Base-by-base conservation (phyloP, 1,284 basidiomycete genomes). In the Grifola frondosa region DNA sequence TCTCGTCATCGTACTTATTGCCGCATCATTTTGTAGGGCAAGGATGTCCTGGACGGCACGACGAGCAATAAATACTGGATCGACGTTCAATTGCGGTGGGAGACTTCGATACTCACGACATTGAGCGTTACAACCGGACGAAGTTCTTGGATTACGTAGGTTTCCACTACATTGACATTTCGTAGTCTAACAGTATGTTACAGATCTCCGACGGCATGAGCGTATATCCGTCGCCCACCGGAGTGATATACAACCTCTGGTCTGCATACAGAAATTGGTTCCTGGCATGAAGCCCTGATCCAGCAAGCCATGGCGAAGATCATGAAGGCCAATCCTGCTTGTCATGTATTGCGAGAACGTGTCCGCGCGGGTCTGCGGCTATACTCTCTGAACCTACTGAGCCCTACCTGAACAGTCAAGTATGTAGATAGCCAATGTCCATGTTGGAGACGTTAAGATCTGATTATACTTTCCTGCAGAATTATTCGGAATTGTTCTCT, bases 281-380 rank as follows among this genome's bases (percentile, higher is more conserved):
- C 95, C 96, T n/a, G 95, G 96, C 42, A 82, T 95, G 80, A 98
- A 98, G 71, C 92, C 95, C 77, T 98, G 48, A 86, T 98, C 49
- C 95, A 97, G 68, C 94, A 97, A 69, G 96, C 96, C 6, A 97
- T 99, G 93, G 91, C 89, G 33, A 99, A 98, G 79, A 91, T 99
- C 66, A 96, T 97, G 93, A 95, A 95, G 65, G 93, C 92, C 37
- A 95, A 96, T 57, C 96, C 96, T n/a, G 96, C 96, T 19, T 84
- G 91, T 42, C 96, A 97, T 63, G 96, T 99, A 25, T 72, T 98
- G 43, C 88, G 96, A 40, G 96, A 99, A 71, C 95, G 96, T 73
- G 96, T 99, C 58, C 82, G 96, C 59, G 98, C 98, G 73, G 92
- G 94, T 67, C 77, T 99, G 19, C 96, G 97, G 68, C 76, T 98